phyloP scores from a whole-genome alignment of 176 grass and related monocot species.

The Stipa capillata region DNA sequence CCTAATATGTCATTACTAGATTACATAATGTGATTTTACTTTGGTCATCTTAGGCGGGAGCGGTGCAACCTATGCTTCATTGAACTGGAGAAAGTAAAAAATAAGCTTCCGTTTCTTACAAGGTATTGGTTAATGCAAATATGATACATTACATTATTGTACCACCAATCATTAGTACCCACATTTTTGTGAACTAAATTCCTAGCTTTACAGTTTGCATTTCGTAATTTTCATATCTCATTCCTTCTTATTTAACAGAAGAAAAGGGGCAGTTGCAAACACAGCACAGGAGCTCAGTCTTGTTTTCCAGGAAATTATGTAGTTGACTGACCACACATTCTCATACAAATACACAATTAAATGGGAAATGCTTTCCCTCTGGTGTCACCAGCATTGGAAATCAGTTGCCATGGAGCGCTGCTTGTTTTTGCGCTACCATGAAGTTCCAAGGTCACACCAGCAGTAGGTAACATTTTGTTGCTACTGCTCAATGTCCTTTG shows the following conservation, averaged over 20 bases:
- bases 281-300: slow-evolving; percentile 79
- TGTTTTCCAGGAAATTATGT: slow-evolving; percentile 82
- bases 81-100: slow-evolving; percentile 95
- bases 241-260: slow-evolving; percentile 47
- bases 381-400: neutral
- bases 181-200: neutral
- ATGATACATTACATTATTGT: no score
- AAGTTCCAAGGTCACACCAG: slow-evolving; percentile 17
- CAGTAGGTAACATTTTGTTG: slow-evolving; percentile 5
- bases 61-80: slow-evolving; percentile 94
- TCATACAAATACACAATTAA: slow-evolving; percentile 25
- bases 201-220: neutral
- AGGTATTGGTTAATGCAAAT: slow-evolving; percentile 34
- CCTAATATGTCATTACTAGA: neutral
- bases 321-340: slow-evolving; percentile 41
- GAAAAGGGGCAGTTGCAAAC: slow-evolving; percentile 74
- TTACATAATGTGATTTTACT: slow-evolving; percentile 20
- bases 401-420: neutral
- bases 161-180: neutral
- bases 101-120: slow-evolving; percentile 48
- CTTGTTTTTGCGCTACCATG: neutral
- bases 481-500: slow-evolving; percentile 9
- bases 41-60: slow-evolving; percentile 61
- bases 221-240: neutral
- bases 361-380: neutral